These are phyloP conservation scores for Diaporthe sp. DNA, from an alignment of 2,329 filamentous ascomycete genomes.

Conservation along the genomic window DNA sequence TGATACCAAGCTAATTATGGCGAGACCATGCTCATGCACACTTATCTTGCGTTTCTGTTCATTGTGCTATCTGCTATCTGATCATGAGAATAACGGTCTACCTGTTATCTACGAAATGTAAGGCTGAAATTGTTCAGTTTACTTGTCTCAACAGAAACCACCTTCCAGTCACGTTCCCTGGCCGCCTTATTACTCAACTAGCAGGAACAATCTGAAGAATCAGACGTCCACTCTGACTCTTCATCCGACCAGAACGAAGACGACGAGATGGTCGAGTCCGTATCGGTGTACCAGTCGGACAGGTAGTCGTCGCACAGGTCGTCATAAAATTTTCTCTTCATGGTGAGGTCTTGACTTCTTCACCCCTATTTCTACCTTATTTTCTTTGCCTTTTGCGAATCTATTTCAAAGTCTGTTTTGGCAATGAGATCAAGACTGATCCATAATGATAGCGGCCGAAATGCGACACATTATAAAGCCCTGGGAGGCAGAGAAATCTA, in stretches of 20 bases:
- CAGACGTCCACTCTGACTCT: neutral
- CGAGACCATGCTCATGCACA: neutral
- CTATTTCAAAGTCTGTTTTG: neutral
- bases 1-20: neutral
- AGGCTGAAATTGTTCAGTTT: neutral
- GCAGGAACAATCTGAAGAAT: constrained; percentile 14
- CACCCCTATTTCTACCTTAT: neutral
- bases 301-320: neutral
- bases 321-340: neutral
- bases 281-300: neutral
- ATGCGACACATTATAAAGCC: too few relatives aligned
- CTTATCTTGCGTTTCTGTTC: neutral
- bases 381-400: neutral
- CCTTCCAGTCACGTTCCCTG: neutral
- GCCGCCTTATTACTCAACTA: neutral
- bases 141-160: neutral
- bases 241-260: neutral
- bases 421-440: neutral
- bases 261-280: neutral
- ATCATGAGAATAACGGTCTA: neutral
- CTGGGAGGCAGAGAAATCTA: neutral
- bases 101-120: neutral
- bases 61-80: neutral
- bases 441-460: neutral
- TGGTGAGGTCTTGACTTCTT: neutral